These are phyloP conservation scores for Thelonectria rubi DNA, from an alignment of 2,329 filamentous ascomycete species.

Conservation along the genomic window DNA sequence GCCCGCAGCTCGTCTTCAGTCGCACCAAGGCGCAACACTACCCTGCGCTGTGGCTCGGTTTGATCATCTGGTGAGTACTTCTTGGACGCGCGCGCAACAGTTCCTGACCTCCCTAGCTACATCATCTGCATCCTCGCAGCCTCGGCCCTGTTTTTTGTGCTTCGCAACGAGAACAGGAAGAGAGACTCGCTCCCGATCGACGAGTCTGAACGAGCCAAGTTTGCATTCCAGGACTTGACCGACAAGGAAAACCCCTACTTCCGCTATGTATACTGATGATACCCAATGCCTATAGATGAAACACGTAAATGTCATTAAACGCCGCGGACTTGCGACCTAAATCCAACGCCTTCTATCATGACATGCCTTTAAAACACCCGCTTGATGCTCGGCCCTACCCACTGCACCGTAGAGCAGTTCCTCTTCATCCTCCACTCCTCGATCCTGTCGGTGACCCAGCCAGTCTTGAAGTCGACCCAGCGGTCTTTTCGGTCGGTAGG, in stretches of 20 bases:
- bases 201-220: conserved; percentile 67
- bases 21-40: conserved; percentile 73
- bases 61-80: conserved; percentile 66
- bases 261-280: conserved; percentile 58
- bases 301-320: neutral
- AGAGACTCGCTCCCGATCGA: conserved; percentile 60
- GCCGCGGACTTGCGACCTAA: neutral
- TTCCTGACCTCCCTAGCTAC: conserved; percentile 58
- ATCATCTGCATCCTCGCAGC: conserved; percentile 72
- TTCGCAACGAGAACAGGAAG: conserved; percentile 66
- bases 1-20: conserved; percentile 75
- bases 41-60: conserved; percentile 73
- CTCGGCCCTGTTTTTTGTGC: conserved; percentile 63
- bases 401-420: conserved; percentile 43
- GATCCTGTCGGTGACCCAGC: conserved; percentile 43
- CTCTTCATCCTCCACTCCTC: conserved; percentile 39
- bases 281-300: neutral
- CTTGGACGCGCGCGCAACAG: accelerated
- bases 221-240: conserved; percentile 74
- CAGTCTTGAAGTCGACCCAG: conserved; percentile 45
- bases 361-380: conserved; percentile 38
- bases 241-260: conserved; percentile 76
- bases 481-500: conserved; percentile 30
- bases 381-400: conserved; percentile 47
- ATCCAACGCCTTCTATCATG: conserved; percentile 32